Conservation (phyloP, 345 rosid genomes). For the Schrenkiella parvula region DNA sequence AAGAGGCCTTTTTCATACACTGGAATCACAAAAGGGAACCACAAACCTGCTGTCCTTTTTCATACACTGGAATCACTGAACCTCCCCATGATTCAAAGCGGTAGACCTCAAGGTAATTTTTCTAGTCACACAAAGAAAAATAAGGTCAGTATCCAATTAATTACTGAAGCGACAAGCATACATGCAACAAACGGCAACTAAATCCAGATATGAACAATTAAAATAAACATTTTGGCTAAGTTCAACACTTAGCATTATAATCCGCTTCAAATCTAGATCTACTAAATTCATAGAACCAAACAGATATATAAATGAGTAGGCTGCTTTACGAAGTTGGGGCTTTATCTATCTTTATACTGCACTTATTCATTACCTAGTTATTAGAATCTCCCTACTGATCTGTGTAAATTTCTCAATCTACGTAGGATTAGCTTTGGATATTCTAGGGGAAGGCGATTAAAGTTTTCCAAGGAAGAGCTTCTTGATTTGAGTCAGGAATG, state of each 20-base stretch:
- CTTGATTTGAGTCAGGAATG: not conserved
- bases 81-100: slow-evolving; percentile 98
- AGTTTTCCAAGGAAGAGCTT: not conserved
- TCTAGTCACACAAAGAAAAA: slow-evolving; percentile 47
- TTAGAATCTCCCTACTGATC: not conserved
- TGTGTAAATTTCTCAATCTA: not conserved
- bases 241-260: not conserved
- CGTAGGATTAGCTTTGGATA: not conserved
- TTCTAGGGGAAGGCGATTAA: not conserved
- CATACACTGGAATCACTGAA: slow-evolving; percentile 80
- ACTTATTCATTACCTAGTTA: not conserved
- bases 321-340: not conserved
- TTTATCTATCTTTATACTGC: not conserved
- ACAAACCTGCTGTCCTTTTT: slow-evolving; percentile 84
- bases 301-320: not conserved
- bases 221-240: not conserved
- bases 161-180: not conserved
- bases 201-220: not conserved
- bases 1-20: slow-evolving; percentile 43
- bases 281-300: not conserved
- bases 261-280: not conserved
- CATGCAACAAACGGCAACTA: not conserved
- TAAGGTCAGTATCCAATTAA: slow-evolving; percentile 21
- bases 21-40: slow-evolving; percentile 58
- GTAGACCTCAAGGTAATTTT: slow-evolving; percentile 91